Percentiles rank a stretch among this genome's conserved stretches.
These are phyloP conservation scores for Mucor velutinosus DNA, from an alignment of 371 early-diverging fungal species.

Conservation along the genomic window DNA sequence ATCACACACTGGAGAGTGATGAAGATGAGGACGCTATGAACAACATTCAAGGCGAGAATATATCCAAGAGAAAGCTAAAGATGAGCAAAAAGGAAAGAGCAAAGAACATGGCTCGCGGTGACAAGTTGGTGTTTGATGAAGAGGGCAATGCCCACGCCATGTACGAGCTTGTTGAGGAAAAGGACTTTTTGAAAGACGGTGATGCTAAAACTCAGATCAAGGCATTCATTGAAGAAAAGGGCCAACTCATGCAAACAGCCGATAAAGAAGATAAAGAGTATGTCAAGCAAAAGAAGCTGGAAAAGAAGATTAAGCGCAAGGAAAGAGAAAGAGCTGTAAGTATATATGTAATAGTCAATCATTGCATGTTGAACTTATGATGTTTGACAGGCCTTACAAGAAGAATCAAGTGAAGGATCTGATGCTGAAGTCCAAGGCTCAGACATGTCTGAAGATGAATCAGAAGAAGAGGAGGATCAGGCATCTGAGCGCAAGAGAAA, in stretches of 20 bases:
- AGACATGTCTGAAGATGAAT: conserved; percentile 31
- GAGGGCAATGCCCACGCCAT: conserved; percentile 83
- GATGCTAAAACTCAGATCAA: conserved; percentile 65
- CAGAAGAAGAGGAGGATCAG: conserved; percentile 31
- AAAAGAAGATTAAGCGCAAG: conserved; percentile 73
- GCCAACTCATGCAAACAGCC: conserved; percentile 63
- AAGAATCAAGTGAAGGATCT: conserved; percentile 26
- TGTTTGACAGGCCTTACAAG: conserved; percentile 16
- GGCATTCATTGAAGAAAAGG: conserved; percentile 68
- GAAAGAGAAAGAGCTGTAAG: conserved; percentile 61
- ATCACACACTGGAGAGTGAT: conserved; percentile 68
- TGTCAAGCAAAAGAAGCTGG: conserved; percentile 71
- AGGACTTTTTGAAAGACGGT: conserved; percentile 76
- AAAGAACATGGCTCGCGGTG: conserved; percentile 68
- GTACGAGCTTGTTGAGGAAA: conserved; percentile 80
- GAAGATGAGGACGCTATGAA: conserved; percentile 34
- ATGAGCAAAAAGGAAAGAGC: conserved; percentile 74
- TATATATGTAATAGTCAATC: background rate
- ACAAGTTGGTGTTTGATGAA: conserved; percentile 89
- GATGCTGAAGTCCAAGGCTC: conserved; percentile 10
- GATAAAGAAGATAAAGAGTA: conserved; percentile 76
- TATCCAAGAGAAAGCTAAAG: conserved; percentile 72
- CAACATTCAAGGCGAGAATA: conserved; percentile 27
- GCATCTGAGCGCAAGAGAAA: conserved; percentile 34
- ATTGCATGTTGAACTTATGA: background rate